phyloP scores from a whole-genome alignment of 164 flowering plant species.

The Stephania japonica region DNA sequence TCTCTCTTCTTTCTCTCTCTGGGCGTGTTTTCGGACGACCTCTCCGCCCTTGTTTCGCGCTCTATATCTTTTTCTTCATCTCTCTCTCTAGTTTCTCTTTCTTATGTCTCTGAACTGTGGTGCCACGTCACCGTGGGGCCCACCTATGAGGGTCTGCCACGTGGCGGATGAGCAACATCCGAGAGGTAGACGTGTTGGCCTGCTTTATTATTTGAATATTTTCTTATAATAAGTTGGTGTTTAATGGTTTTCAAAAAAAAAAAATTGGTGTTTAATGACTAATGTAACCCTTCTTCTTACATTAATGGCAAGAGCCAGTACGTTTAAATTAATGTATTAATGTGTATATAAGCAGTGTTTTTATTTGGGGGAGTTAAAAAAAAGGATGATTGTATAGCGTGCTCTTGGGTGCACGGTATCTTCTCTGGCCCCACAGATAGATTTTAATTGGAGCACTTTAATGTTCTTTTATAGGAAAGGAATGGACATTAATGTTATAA shows the following conservation, averaged over 20 bases:
- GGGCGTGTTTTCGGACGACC: constrained; percentile 7
- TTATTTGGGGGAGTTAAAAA: background rate
- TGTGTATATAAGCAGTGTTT: background rate
- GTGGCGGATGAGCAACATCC: constrained; percentile 28
- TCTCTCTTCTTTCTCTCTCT: background rate
- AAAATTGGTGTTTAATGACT: background rate
- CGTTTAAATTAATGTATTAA: background rate
- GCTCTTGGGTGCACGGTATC: background rate
- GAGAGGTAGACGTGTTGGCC: constrained; percentile 40
- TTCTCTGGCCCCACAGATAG: background rate
- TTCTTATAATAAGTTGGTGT: background rate
- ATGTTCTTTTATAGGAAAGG: too few species aligned
- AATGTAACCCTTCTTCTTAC: background rate
- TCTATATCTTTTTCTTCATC: background rate
- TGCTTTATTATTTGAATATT: constrained; percentile 11
- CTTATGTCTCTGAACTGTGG: background rate
- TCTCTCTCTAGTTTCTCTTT: background rate
- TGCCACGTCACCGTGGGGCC: constrained; percentile 48
- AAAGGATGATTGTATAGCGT: background rate
- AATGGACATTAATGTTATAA: too few species aligned
- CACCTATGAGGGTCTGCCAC: constrained; percentile 26
- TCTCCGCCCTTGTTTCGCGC: constrained; percentile 15
- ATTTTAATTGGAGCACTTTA: too few species aligned
- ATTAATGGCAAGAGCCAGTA: background rate
- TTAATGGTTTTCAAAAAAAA: background rate